Base-by-base conservation (phyloP, 495 filamentous ascomycete species). In the Cladorrhinum samala region DNA sequence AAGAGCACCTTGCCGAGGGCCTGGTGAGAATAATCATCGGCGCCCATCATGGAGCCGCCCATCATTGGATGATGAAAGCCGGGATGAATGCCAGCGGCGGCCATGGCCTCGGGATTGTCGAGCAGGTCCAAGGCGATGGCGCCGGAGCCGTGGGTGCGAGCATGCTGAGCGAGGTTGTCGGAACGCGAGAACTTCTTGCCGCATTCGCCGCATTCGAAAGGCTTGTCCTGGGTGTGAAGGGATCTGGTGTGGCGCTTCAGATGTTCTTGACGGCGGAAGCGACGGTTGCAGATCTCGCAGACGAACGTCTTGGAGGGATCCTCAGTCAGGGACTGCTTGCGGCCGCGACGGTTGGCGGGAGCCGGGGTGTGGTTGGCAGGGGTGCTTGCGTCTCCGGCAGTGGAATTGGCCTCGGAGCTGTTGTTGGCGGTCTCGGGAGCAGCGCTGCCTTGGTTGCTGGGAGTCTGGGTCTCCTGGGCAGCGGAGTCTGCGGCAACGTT, bases 151-250 rank as follows among this genome's bases (percentile, higher is more conserved):
- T 99, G 94, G 13, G 93, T 99, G 46, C 94, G 84, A 44, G 93
- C 84, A 64, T 99, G 94, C 71, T 99, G 94, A 25, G 89, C 85
- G 19, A 99, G 81, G 73, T 99, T 99, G 72, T 99, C 94, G 61
- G 87, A 92, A 52, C 94, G 87, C 1, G 93, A 97, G 76, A 97
- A 99, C 76, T 95, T 95, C 83, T 99, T 99, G 54, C 93, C 92
- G 61, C 94, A 99, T 72, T 97, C 91, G 54, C 82, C 74, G 73
- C 94, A 99, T 70, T 95, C 89, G 67, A 97, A 97, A 6, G 94
- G 94, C 83, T 99, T 99, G 54, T 97, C 93, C 60, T 94, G 84
- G 1, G 94, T 99, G 76, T 97, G 94, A 40, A 99, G 88, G 37
- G 94, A 97, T 42, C 94, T 84, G 77, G 95, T 96, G 76, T 99